Evolutionary conservation across 495 filamentous ascomycete genomes (phyloP).

Genomic region (Hyaloscypha hepaticicola): DNA sequence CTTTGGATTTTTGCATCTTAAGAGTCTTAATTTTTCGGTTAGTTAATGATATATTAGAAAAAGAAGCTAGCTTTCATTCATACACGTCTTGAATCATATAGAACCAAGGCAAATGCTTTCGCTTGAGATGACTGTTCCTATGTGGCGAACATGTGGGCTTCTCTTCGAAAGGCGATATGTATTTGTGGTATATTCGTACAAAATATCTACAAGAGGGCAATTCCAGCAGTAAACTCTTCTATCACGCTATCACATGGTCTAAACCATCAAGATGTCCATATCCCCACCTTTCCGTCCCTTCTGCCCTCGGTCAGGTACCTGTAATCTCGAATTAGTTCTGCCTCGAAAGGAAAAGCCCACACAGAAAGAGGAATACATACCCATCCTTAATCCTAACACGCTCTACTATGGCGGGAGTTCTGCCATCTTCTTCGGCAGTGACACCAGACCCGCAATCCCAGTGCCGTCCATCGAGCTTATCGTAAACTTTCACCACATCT

Average conservation of each 20-base stretch:
- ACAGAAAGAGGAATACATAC: neutral
- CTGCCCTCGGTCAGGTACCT: slow-evolving; percentile 85
- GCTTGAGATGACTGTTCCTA: too few species aligned
- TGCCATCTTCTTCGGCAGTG: slow-evolving; percentile 58
- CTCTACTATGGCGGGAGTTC: slow-evolving; percentile 70
- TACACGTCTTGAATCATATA: too few species aligned
- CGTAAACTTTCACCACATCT: slow-evolving; percentile 93
- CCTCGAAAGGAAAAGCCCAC: neutral
- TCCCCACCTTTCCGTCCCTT: slow-evolving; percentile 81
- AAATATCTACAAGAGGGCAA: slow-evolving; percentile 20
- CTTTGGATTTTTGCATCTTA: too few species aligned
- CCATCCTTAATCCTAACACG: slow-evolving; percentile 90
- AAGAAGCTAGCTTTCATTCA: too few species aligned
- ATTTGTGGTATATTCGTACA: slow-evolving; percentile 18
- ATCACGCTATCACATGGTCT: neutral
- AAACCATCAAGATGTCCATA: slow-evolving; percentile 74
- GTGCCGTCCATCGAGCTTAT: slow-evolving; percentile 92
- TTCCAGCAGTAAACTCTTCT: neutral
- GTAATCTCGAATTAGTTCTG: neutral
- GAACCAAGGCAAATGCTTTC: too few species aligned
- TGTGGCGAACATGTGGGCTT: neutral
- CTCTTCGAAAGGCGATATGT: neutral
- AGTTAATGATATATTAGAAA: too few species aligned
- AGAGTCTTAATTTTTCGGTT: too few species aligned
- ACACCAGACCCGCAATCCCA: slow-evolving; percentile 95